These are phyloP conservation scores for Daldinia bambusicola DNA, from an alignment of 495 filamentous ascomycete genomes.

Conservation along the genomic window DNA sequence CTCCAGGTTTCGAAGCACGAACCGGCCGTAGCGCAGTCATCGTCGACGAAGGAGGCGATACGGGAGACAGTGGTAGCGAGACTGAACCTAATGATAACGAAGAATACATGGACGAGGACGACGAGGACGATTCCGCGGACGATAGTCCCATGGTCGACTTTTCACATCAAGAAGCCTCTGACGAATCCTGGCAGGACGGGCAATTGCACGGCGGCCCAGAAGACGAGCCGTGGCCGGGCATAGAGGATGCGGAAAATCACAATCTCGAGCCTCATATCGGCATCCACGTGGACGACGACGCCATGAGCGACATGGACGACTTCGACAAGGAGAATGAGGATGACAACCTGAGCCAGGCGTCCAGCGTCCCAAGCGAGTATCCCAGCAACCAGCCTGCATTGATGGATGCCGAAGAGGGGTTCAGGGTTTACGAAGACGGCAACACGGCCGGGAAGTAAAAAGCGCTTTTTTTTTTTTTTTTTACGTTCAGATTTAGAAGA, in stretches of 20 bases:
- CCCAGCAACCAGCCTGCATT: conserved; percentile 51
- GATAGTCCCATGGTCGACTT: conserved; percentile 46
- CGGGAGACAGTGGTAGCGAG: conserved; percentile 48
- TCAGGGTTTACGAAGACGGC: conserved; percentile 65
- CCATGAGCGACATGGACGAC: conserved; percentile 30
- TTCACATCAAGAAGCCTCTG: conserved; percentile 19
- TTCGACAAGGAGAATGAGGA: conserved; percentile 20
- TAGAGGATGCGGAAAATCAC: conserved; percentile 59
- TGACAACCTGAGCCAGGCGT: conserved; percentile 47
- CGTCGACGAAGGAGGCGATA: conserved; percentile 33
- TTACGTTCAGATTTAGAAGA: conserved; percentile 9
- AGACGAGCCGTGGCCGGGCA: conserved; percentile 57
- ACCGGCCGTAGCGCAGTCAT: conserved; percentile 18
- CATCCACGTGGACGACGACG: conserved; percentile 38
- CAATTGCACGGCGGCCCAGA: conserved; percentile 46
- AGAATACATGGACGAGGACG: conserved; percentile 47
- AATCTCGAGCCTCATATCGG: conserved; percentile 47
- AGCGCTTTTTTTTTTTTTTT: conserved; percentile 1
- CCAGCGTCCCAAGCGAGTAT: conserved; percentile 53
- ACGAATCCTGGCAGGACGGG: conserved; percentile 45
- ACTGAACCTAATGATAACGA: conserved; percentile 49
- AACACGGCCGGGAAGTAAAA: conserved; percentile 37
- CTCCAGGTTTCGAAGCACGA: conserved; percentile 46
- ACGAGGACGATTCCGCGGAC: conserved; percentile 18
- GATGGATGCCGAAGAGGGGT: conserved; percentile 32